These are phyloP conservation scores for Stentor coeruleus DNA, from an alignment of 73 alveolate genomes.

Conservation along the genomic window DNA sequence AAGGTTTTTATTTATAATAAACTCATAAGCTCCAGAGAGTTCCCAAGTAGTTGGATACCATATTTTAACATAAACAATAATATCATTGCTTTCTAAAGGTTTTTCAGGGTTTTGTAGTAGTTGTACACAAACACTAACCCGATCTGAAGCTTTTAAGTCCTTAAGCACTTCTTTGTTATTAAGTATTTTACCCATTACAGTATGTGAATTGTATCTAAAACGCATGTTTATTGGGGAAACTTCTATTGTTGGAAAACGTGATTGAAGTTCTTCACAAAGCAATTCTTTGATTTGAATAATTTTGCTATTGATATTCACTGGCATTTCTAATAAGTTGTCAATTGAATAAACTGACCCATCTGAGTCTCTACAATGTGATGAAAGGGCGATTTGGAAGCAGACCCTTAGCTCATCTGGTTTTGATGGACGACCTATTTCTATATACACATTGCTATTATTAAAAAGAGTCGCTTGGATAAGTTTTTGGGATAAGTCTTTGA, in stretches of 20 bases:
- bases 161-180: not conserved
- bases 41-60: constrained; percentile 23
- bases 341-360: not conserved
- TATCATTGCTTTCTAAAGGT: not conserved
- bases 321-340: constrained; percentile 3
- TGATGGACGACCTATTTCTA: not conserved
- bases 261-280: constrained; percentile 1
- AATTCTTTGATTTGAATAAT: not conserved
- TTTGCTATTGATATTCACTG: not conserved
- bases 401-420: constrained; percentile 12
- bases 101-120: not conserved
- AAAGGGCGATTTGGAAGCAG: not conserved
- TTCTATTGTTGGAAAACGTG: not conserved
- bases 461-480: not conserved
- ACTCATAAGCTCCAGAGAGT: not conserved
- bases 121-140: not conserved
- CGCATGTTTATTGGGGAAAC: not conserved
- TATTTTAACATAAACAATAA: not conserved
- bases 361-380: not conserved
- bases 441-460: not conserved
- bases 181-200: not conserved
- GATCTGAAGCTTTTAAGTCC: not conserved
- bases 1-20: not conserved
- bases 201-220: not conserved
- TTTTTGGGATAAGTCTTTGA: not conserved